Evolutionary conservation across 805 yeast species (phyloP), one percentile per base, ranked within the genome.

Genomic region (Metschnikowia drakensbergensis): DNA sequence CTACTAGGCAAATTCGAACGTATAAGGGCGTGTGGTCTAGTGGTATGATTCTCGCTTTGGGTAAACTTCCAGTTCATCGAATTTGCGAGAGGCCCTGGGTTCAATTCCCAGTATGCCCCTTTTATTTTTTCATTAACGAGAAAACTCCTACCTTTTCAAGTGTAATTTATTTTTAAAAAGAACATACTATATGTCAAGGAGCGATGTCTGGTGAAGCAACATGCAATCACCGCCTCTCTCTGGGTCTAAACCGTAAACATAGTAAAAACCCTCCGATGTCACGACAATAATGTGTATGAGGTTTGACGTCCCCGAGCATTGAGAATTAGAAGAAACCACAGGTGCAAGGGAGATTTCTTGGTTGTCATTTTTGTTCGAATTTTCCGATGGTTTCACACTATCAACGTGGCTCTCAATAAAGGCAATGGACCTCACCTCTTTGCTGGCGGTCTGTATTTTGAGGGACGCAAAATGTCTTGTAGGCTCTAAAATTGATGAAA

Each of bases 171-270:
- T 27, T 22, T 13, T 10, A 8, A 8, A 22, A 28, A 26, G 25
- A 30, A 22, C 11, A n/a, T 5, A 9, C 28, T 35, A 43, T 42
- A 42, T 13, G 13, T 68, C 75, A 29, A 71, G 59, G 37, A 86
- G 68, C 5, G 84, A 76, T 59, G 82, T 84, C 59, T 88, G 96
- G 52, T 83, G 81, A 47, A 87, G 69, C 52, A 89, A 69, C 35
- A 85, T 80, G 67, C 98, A 92, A 61, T 91, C 97, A 2, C 99
- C 99, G 1, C 98, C 98, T 46, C 91, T 69, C 52, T 84, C 95
- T 0, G 94, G 84, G 53, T 89, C 94, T 40, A 92, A 69, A 2
- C 84, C 84, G 64, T 88, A 92, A 44, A 86, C 87, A 58, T 84
- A 86, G 55, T 87, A 85, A 55, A 78, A 80, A 0, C 98, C 98